phyloP scores from a whole-genome alignment of 306 rosid species.

The Chamaecrista fasciculata region DNA sequence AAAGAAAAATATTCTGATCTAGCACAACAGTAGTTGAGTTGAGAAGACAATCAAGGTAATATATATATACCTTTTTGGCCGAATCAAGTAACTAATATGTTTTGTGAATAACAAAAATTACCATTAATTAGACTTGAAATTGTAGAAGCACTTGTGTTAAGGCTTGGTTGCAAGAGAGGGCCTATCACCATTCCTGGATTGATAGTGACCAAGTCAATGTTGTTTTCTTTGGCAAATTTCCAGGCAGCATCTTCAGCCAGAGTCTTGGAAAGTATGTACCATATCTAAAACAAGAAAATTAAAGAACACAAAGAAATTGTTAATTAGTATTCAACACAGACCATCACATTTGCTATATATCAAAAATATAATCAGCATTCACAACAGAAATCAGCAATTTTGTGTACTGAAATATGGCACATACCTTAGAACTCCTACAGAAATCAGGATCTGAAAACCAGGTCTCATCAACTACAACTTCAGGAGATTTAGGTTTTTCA shows the following conservation, averaged over 20 bases:
- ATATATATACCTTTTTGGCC: too few relatives aligned
- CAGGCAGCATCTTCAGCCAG: slow-evolving; percentile 74
- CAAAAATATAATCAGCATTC: not conserved
- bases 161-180: slow-evolving; percentile 66
- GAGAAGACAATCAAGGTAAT: too few relatives aligned
- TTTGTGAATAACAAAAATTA: too few relatives aligned
- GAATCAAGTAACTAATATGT: too few relatives aligned
- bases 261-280: slow-evolving; percentile 68
- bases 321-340: not conserved
- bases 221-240: slow-evolving; percentile 59
- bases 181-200: slow-evolving; percentile 71
- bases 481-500: slow-evolving; percentile 7
- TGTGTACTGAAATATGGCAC: not conserved
- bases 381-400: not conserved
- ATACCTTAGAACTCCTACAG: slow-evolving; percentile 34
- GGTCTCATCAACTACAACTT: slow-evolving; percentile 10
- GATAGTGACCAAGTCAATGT: slow-evolving; percentile 57
- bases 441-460: slow-evolving; percentile 37
- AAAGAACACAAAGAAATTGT: not conserved
- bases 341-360: not conserved
- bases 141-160: slow-evolving; percentile 54
- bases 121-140: slow-evolving; percentile 59
- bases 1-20: too few relatives aligned
- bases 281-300: slow-evolving; percentile 35
- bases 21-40: too few relatives aligned